phyloP scores from a whole-genome alignment of 2,329 filamentous ascomycete species.

The Beauveria australis region DNA sequence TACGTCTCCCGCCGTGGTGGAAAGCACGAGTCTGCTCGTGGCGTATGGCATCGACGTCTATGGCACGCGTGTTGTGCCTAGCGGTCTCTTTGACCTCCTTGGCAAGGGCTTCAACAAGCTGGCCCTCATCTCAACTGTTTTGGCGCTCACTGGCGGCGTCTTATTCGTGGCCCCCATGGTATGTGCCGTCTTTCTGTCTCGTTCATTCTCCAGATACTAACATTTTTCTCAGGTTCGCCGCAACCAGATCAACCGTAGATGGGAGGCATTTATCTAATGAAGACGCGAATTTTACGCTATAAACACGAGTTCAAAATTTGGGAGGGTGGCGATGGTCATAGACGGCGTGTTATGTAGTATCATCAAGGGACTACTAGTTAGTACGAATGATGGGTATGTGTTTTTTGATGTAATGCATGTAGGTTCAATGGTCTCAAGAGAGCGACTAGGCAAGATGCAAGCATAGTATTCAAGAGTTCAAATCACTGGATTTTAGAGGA shows the following conservation, averaged over 20 bases:
- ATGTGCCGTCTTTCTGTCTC: slow-evolving; percentile 30
- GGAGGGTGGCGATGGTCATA: not conserved
- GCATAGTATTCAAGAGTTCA: too few relatives aligned
- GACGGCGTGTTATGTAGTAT: not conserved
- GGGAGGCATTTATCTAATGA: slow-evolving; percentile 32
- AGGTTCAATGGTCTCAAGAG: not conserved
- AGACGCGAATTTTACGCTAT: not conserved
- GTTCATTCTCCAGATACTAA: slow-evolving; percentile 23
- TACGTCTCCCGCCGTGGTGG: slow-evolving; percentile 68
- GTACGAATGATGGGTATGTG: not conserved
- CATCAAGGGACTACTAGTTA: not conserved
- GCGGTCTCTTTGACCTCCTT: slow-evolving; percentile 82
- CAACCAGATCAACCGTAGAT: slow-evolving; percentile 61
- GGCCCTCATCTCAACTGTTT: slow-evolving; percentile 74
- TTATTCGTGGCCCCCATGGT: slow-evolving; percentile 78
- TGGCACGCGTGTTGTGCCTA: slow-evolving; percentile 78
- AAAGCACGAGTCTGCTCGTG: slow-evolving; percentile 86
- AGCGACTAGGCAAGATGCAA: not conserved
- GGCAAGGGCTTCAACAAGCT: slow-evolving; percentile 91
- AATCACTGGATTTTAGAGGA: too few relatives aligned
- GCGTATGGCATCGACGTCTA: slow-evolving; percentile 87
- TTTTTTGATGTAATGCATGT: slow-evolving; percentile 2
- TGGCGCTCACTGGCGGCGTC: slow-evolving; percentile 70
- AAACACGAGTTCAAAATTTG: not conserved
- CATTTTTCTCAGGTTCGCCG: slow-evolving; percentile 38